These are phyloP conservation scores for Penicillium cosmopolitanum DNA, from an alignment of 495 filamentous ascomycete genomes.

Conservation along the genomic window DNA sequence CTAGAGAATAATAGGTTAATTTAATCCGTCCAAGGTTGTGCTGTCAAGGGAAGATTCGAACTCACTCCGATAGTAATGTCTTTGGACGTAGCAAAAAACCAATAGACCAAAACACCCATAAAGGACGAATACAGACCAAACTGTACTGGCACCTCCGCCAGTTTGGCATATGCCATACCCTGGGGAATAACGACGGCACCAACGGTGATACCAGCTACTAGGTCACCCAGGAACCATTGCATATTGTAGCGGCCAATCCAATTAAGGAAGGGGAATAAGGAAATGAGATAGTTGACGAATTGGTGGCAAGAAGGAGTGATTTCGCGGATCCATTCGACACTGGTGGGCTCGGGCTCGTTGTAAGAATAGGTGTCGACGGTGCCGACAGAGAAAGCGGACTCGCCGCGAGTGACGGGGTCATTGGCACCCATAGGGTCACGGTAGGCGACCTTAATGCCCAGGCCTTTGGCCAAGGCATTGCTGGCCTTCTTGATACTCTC, in stretches of 20 bases:
- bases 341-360: slow-evolving; percentile 79
- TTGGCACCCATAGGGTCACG: slow-evolving; percentile 54
- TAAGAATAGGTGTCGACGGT: slow-evolving; percentile 79
- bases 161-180: slow-evolving; percentile 92
- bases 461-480: slow-evolving; percentile 72
- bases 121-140: slow-evolving; percentile 97
- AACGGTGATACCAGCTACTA: slow-evolving; percentile 93
- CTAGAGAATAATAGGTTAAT: slow-evolving; percentile 46
- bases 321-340: slow-evolving; percentile 69
- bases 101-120: slow-evolving; percentile 94
- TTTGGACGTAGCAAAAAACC: slow-evolving; percentile 99
- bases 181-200: slow-evolving; percentile 96
- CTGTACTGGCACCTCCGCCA: slow-evolving; percentile 76
- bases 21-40: not conserved
- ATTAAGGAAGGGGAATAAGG: slow-evolving; percentile 81
- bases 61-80: slow-evolving; percentile 98
- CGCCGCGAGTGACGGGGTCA: slow-evolving; percentile 67
- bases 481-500: slow-evolving; percentile 60
- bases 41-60: slow-evolving; percentile 17
- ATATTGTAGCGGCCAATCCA: slow-evolving; percentile 91
- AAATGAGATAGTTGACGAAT: slow-evolving; percentile 60
- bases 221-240: slow-evolving; percentile 85
- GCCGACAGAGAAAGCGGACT: slow-evolving; percentile 76
- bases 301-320: slow-evolving; percentile 60
- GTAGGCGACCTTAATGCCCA: slow-evolving; percentile 84